These are phyloP conservation scores for Penicillium thymicola DNA, from an alignment of 2,329 filamentous ascomycete genomes.

Conservation along the genomic window DNA sequence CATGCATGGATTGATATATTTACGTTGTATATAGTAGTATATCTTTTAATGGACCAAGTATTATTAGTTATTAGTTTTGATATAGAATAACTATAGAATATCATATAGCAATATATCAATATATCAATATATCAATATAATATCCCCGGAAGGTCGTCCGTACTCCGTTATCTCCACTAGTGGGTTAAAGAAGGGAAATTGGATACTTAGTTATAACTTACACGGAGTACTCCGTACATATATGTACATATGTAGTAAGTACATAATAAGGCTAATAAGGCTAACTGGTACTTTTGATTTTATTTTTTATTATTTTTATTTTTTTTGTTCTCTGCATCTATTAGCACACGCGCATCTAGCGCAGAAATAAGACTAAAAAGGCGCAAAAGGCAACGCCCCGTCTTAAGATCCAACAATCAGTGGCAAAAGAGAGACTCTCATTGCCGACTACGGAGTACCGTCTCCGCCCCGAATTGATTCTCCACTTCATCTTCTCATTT, in stretches of 20 bases:
- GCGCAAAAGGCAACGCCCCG: neutral
- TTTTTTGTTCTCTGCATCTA: neutral
- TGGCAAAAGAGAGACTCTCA: constrained; percentile 8
- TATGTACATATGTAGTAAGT: neutral
- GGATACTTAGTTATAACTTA: neutral
- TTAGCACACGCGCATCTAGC: constrained; percentile 14
- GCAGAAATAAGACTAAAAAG: constrained; percentile 3
- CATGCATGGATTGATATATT: neutral
- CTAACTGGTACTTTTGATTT: neutral
- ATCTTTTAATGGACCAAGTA: too few species aligned
- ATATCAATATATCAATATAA: neutral
- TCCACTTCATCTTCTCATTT: constrained; percentile 1
- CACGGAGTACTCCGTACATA: neutral
- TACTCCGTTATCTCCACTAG: neutral
- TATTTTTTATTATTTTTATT: too few species aligned
- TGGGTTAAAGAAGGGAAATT: neutral
- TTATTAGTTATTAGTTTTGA: neutral
- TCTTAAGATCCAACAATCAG: neutral
- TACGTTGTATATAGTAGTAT: too few species aligned
- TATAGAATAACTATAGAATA: neutral
- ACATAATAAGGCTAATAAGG: neutral
- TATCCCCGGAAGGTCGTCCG: neutral
- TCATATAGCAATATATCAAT: too few species aligned
- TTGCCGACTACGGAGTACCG: constrained; percentile 6
- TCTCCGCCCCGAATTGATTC: constrained; percentile 13